Conservation (phyloP, 2,329 filamentous ascomycete species). For the Rutstroemia sp. region DNA sequence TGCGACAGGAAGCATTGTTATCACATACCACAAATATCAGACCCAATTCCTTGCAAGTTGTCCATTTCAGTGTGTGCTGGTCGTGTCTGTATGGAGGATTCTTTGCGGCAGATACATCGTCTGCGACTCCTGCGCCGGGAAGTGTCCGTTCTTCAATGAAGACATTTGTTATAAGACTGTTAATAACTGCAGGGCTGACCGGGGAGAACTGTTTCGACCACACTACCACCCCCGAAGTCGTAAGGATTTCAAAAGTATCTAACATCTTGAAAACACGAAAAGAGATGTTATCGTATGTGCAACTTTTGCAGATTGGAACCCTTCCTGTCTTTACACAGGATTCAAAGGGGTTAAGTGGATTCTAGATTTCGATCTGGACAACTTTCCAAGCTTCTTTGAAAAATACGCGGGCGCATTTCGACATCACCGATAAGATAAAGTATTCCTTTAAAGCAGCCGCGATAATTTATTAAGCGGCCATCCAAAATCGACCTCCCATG, state of each 20-base stretch:
- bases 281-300: neutral
- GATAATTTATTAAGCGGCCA: constrained; percentile 2
- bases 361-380: too few relatives aligned
- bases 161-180: constrained; percentile 90
- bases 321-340: too few relatives aligned
- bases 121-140: constrained; percentile 47
- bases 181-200: constrained; percentile 77
- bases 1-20: neutral
- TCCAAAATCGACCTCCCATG: neutral
- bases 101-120: constrained; percentile 51
- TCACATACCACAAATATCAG: constrained; percentile 79
- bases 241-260: constrained; percentile 94
- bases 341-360: too few relatives aligned
- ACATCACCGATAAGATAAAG: constrained; percentile 10
- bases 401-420: neutral
- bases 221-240: constrained; percentile 90
- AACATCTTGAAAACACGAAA: constrained; percentile 52
- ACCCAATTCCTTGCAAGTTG: constrained; percentile 82
- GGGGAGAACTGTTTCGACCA: constrained; percentile 86
- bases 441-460: neutral
- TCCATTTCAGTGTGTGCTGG: constrained; percentile 93
- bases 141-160: constrained; percentile 91
- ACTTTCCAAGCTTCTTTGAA: neutral
- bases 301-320: too few relatives aligned
- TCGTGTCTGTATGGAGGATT: constrained; percentile 81